Percentiles rank a stretch among this genome's conserved stretches.
Evolutionary conservation across 768 basidiomycete species (phyloP).

Genomic region (Ephemerocybe angulata): DNA sequence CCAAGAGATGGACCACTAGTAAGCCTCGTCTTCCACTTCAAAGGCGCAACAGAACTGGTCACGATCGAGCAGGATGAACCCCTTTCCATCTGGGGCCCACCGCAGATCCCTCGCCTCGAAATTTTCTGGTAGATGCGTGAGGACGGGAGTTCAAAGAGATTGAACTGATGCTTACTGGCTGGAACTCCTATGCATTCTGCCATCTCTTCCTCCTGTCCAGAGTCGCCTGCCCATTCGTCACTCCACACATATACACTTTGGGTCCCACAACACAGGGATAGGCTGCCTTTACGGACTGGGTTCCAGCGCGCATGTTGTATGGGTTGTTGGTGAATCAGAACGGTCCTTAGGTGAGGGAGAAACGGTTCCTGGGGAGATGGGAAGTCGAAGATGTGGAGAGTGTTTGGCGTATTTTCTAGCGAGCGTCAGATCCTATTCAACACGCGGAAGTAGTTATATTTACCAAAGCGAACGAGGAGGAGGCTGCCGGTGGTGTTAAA

Average conservation of each 20-base stretch:
- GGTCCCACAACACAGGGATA: conserved; percentile 64
- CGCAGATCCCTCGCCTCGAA: conserved; percentile 67
- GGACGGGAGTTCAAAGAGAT: background rate
- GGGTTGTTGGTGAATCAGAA: conserved; percentile 61
- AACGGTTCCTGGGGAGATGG: conserved; percentile 57
- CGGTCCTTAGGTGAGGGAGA: conserved; percentile 57
- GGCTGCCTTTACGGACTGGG: conserved; percentile 69
- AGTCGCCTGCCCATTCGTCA: conserved; percentile 71
- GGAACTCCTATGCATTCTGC: conserved; percentile 91
- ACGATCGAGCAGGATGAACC: conserved; percentile 69
- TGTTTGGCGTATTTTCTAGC: conserved; percentile 60
- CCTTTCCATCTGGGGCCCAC: conserved; percentile 88
- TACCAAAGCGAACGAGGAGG: conserved; percentile 73
- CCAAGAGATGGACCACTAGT: background rate
- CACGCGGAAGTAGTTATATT: conserved; percentile 15
- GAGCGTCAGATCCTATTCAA: conserved; percentile 10
- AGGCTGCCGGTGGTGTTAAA: conserved; percentile 79
- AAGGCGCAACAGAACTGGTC: conserved; percentile 85
- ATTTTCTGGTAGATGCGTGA: conserved; percentile 41
- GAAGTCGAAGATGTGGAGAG: conserved; percentile 70
- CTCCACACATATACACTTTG: conserved; percentile 77
- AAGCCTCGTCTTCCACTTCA: conserved; percentile 56
- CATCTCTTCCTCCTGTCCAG: conserved; percentile 63
- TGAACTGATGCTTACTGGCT: conserved; percentile 51
- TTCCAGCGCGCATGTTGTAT: conserved; percentile 77